Conservation (phyloP, 2,329 filamentous ascomycete genomes). For the Hymenoscyphus repandus region DNA sequence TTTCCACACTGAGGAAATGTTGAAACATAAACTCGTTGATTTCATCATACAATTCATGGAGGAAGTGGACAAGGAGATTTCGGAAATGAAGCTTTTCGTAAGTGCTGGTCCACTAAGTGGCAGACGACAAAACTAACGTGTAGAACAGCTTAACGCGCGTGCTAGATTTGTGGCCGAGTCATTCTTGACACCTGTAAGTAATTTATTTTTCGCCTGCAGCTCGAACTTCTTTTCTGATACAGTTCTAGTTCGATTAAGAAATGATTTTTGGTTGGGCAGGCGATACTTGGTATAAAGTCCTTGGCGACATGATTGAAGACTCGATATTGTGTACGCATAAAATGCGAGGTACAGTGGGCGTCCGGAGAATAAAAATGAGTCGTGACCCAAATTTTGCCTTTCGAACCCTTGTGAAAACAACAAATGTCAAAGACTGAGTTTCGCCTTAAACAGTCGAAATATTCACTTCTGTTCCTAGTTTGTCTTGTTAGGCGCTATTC, state of each 20-base stretch:
- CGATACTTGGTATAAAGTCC: background rate
- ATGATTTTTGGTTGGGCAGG: background rate
- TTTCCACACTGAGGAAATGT: slow-evolving; percentile 96
- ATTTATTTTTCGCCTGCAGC: background rate
- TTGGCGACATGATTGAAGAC: background rate
- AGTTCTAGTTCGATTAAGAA: slow-evolving; percentile 24
- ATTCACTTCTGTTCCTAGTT: too few species aligned
- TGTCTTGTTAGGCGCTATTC: too few species aligned
- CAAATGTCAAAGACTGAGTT: too few species aligned
- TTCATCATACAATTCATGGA: slow-evolving; percentile 99
- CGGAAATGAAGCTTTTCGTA: slow-evolving; percentile 99
- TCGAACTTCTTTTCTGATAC: slow-evolving; percentile 2
- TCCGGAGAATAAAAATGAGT: too few species aligned
- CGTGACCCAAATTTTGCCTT: too few species aligned
- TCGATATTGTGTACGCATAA: too few species aligned
- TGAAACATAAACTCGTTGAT: slow-evolving; percentile 98
- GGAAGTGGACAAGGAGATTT: slow-evolving; percentile 99
- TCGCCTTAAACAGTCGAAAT: too few species aligned
- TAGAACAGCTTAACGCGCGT: slow-evolving; percentile 78
- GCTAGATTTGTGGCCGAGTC: slow-evolving; percentile 98
- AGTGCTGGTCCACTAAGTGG: slow-evolving; percentile 33
- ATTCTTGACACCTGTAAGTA: slow-evolving; percentile 82
- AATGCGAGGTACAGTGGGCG: too few species aligned
- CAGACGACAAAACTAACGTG: slow-evolving; percentile 22
- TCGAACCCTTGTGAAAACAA: too few species aligned